Base-by-base conservation (phyloP, 2,329 filamentous ascomycete species). In the Colletotrichum spinosum region DNA sequence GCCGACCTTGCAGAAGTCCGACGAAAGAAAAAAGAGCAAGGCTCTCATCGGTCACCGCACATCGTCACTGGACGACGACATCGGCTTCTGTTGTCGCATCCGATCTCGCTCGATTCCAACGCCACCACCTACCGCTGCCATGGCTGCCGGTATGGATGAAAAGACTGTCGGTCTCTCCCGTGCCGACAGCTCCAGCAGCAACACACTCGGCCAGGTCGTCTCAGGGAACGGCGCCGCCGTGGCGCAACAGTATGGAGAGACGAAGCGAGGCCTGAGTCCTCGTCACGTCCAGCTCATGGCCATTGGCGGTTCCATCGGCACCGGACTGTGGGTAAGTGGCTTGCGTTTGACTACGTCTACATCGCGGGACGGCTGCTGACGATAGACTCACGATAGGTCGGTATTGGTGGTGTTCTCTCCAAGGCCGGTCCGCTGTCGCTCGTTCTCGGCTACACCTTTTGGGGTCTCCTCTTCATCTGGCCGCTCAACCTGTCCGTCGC, bases 241-340 rank as follows among this genome's bases (percentile, higher is more conserved):
- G 39, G 60, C 60, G 12, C 48, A 67, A 17, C 53, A 72, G 60
- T 76, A 77, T 55, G 75, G 75, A 25, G 70, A 75, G 66, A 77
- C 75, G n/a, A 64, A 72, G 13, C 74, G 75, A 52, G 75, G 75
- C 54, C 72, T 77, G 62, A 72, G 67, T 53, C 75, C 79, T 34
- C 79, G 80, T 13, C 80, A 83, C 66, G 81, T 83, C 25, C 81
- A 83, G 69, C 79, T 83, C 61, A 83, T 83, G 80, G 81, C 81
- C 44, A 81, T 83, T 13, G 81, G 80, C 45, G 81, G 81, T 52
- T 79, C 79, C 41, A 83, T 83, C 58, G 80, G 80, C 17, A 81
- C 77, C 15, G 80, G 80, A 60, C 78, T 83, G 42, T 82, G 79
- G 70, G 73, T 74, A 68, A 38, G 71, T 65, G 6, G 15, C 2